A percentile compares a stretch with the other conserved stretches of the same genome.
Evolutionary conservation across 176 grass and related monocot species (phyloP).

Genomic region (Triticum aestivum): IWGSC_CS_RefSeq_v2.1 NC_057798.1:684451439-684451938

Average conservation of each 20-base stretch:
- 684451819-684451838: neutral
- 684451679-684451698: too few species aligned
- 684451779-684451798: constrained; percentile 8
- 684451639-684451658: constrained; percentile 17
- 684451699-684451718: too few species aligned
- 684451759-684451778: neutral
- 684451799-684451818: neutral
- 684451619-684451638: neutral
- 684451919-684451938: too few species aligned
- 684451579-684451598: constrained; percentile 40
- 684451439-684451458: neutral
- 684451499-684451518: neutral
- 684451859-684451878: neutral
- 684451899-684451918: too few species aligned
- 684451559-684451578: constrained; percentile 13
- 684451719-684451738: constrained; percentile 1
- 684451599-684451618: neutral
- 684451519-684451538: neutral
- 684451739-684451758: constrained; percentile 2
- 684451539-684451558: neutral
- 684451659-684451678: neutral
- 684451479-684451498: constrained; percentile 28
- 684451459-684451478: neutral
- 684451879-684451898: neutral
- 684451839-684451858: too few species aligned